Base-by-base conservation (phyloP, 208 protist genomes). In the Leishmania martiniquensis region DNA sequence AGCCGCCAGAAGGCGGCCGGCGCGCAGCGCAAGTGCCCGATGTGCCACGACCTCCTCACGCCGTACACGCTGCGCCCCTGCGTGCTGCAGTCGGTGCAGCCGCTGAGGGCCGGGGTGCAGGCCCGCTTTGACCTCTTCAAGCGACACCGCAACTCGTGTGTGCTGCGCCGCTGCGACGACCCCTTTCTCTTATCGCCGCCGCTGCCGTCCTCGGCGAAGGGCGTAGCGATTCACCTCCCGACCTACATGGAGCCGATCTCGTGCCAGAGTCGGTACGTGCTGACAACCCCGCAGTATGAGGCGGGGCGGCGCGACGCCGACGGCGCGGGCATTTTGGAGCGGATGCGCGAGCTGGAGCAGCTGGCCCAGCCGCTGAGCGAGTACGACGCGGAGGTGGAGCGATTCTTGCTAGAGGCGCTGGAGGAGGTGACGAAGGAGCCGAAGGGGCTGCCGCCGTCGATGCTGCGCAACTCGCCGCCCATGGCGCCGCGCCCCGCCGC, bases 141-240 rank as follows among this genome's bases (percentile, higher is more conserved):
- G 47, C 85, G 89, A 2, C 83, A 88, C 60, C 84, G 85, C 39
- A 72, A 75, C 80, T 93, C 80, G 22, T 94, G 89, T 59, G 81
- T 91, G 34, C 79, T 97, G 83, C 87, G 85, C 51, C 88, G 93
- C 75, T 85, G 84, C 74, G 93, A 95, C 67, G 93, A 95, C 78
- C 81, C 83, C 5, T 77, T 60, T 37, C 54, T 85, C 2, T n/a
- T n/a, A 7, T n/a, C 60, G 9, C 52, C 67, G 63, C 34, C 69
- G 60, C 60, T 42, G 34, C 22, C 13, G n/a, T 12, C 71, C 59
- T 51, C 37, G 22, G 77, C 59, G 59, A 60, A n/a, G 44, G 63
- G 25, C 4, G 49, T 52, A 7, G 22, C 55, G 45, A 72, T 88
- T 39, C 59, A 83, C 42, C 83, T 97, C 17, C 91, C 93, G 1